phyloP scores from a whole-genome alignment of 805 yeast species.

The Tetrapisispora nanseiensis region DNA sequence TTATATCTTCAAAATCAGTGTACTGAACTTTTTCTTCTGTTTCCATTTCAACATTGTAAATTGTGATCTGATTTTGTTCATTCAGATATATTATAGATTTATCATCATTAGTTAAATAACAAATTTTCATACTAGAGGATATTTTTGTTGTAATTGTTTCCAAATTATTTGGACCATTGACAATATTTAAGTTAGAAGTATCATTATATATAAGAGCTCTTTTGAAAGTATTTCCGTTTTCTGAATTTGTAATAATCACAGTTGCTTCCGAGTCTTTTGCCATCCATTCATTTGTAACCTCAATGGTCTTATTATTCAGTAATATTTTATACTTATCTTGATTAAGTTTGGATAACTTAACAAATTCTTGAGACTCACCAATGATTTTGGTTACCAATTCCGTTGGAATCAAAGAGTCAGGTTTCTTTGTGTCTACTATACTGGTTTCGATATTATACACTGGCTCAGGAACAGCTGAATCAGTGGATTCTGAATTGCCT shows the following conservation, averaged over 20 bases:
- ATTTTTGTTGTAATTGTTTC: neutral
- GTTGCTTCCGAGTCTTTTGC: neutral
- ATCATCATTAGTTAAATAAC: neutral
- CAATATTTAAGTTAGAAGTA: neutral
- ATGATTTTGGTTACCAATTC: constrained; percentile 2
- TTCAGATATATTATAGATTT: neutral
- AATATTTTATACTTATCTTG: constrained; percentile 4
- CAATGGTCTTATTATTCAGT: neutral
- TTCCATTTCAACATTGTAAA: neutral
- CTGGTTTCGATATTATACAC: neutral
- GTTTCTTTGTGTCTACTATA: neutral
- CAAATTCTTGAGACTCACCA: constrained; percentile 2
- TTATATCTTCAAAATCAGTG: constrained; percentile 3
- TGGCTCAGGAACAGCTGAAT: constrained; percentile 5
- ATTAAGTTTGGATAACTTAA: constrained; percentile 1
- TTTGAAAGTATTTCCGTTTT: neutral
- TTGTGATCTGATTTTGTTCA: neutral
- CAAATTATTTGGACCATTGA: neutral
- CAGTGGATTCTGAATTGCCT: constrained; percentile 27
- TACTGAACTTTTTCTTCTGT: neutral
- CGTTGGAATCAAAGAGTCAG: neutral
- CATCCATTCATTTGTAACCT: neutral
- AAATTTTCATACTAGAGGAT: neutral
- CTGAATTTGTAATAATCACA: neutral
- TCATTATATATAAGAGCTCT: neutral